Percentiles rank a stretch among this genome's conserved stretches.
phyloP scores from a whole-genome alignment of 2,329 filamentous ascomycete genomes.

The Cadophora malorum region DNA sequence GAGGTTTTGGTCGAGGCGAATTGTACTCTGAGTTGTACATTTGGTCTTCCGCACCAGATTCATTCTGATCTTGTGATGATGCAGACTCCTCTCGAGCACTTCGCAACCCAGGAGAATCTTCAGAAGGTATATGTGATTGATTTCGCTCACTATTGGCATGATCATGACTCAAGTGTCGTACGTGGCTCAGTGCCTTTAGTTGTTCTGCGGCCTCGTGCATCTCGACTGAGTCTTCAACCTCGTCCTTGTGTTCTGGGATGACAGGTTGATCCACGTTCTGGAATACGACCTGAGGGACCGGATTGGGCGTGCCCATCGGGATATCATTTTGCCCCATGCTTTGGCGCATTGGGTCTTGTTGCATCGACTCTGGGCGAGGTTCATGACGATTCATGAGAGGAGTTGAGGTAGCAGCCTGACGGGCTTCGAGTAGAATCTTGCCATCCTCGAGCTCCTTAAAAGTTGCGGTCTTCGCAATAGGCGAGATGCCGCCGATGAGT shows the following conservation, averaged over 20 bases:
- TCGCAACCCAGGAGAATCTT: constrained; percentile 43
- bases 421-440: constrained; percentile 57
- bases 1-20: constrained; percentile 44
- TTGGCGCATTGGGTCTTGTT: constrained; percentile 33
- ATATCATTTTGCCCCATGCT: constrained; percentile 37
- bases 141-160: constrained; percentile 42
- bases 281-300: constrained; percentile 39
- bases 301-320: constrained; percentile 39
- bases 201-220: constrained; percentile 74
- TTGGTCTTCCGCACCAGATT: constrained; percentile 51
- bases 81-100: constrained; percentile 51
- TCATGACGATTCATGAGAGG: constrained; percentile 51
- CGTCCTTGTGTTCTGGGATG: constrained; percentile 50
- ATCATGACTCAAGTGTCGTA: constrained; percentile 61
- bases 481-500: constrained; percentile 55
- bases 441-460: constrained; percentile 63
- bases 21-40: constrained; percentile 45
- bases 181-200: constrained; percentile 68
- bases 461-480: constrained; percentile 51
- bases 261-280: constrained; percentile 36
- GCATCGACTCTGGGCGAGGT: constrained; percentile 41
- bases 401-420: constrained; percentile 45
- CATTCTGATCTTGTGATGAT: constrained; percentile 49
- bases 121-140: constrained; percentile 43
- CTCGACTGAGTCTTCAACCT: constrained; percentile 69